Percentiles rank a stretch among this genome's conserved stretches.
Conservation (phyloP, 2,329 filamentous ascomycete genomes). For the Pyricularia sp. region DNA sequence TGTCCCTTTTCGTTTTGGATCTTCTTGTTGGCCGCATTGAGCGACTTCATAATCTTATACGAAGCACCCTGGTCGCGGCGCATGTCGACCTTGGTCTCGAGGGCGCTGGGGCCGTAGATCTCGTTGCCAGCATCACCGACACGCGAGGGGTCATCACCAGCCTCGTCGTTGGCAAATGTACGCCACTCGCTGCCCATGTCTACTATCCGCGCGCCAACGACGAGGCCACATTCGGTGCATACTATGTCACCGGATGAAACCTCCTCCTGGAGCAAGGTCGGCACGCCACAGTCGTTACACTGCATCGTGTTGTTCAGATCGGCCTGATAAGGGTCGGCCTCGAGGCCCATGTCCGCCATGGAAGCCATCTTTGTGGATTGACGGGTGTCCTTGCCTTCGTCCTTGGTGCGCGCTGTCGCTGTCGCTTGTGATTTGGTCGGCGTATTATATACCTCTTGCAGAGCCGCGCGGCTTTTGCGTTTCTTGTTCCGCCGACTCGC, state of each 20-base stretch:
- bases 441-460: conserved; percentile 16
- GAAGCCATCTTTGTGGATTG: conserved; percentile 20
- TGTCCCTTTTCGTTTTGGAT: conserved; percentile 13
- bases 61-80: conserved; percentile 11
- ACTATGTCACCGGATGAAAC: conserved; percentile 89
- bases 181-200: conserved; percentile 97
- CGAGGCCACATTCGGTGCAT: conserved; percentile 83
- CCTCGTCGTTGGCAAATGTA: conserved; percentile 97
- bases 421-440: conserved; percentile 23
- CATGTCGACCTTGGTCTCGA: conserved; percentile 39
- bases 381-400: background rate
- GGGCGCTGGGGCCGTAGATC: conserved; percentile 74
- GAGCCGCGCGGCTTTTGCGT: conserved; percentile 9
- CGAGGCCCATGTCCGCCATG: background rate
- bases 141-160: conserved; percentile 93
- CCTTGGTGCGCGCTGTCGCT: conserved; percentile 14
- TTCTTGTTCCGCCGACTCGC: conserved; percentile 16
- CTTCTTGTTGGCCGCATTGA: conserved; percentile 19
- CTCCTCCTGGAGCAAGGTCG: conserved; percentile 90
- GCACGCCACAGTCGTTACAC: conserved; percentile 85
- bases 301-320: conserved; percentile 80
- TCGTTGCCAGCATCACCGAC: conserved; percentile 90
- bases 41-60: conserved; percentile 14
- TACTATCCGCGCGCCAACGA: conserved; percentile 83
- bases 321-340: conserved; percentile 34